A percentile compares a stretch with the other conserved stretches of the same genome.
phyloP scores from a whole-genome alignment of 2,329 filamentous ascomycete species.

The Monilinia fructigena region DNA sequence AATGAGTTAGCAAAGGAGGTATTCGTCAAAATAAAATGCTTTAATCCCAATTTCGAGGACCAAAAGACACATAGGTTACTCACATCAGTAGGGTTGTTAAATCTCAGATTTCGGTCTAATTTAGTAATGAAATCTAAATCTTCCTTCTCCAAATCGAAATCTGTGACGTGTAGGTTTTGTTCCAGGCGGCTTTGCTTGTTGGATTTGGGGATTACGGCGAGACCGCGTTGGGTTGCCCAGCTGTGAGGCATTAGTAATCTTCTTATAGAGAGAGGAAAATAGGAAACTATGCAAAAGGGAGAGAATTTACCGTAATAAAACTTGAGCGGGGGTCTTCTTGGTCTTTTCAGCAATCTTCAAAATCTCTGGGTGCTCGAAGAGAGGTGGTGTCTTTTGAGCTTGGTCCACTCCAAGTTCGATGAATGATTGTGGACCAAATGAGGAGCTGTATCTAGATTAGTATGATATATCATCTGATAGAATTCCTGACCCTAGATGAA shows the following conservation, averaged over 20 bases:
- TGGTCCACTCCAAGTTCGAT: constrained; percentile 72
- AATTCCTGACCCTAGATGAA: neutral
- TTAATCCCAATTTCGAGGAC: too few relatives aligned
- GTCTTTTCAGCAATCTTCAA: constrained; percentile 66
- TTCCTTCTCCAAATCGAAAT: constrained; percentile 62
- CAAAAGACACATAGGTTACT: constrained; percentile 6
- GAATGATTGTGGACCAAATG: constrained; percentile 78
- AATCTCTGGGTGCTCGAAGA: constrained; percentile 70
- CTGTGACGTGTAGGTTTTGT: constrained; percentile 65
- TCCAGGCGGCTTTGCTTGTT: constrained; percentile 56
- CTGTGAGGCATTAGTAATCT: constrained; percentile 42
- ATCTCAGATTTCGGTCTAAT: constrained; percentile 66
- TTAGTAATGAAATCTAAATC: constrained; percentile 67
- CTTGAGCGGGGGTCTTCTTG: constrained; percentile 72
- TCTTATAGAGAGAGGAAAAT: too few relatives aligned
- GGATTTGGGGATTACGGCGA: constrained; percentile 82
- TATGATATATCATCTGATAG: neutral
- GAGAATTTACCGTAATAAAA: constrained; percentile 55
- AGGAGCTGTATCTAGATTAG: constrained; percentile 48
- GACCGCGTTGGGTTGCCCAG: constrained; percentile 80
- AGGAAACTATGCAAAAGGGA: neutral
- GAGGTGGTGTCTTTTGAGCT: constrained; percentile 61
- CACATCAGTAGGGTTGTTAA: constrained; percentile 69
- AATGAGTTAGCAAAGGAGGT: constrained; percentile 18
- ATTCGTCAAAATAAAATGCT: neutral